Percentiles rank a stretch among this genome's conserved stretches.
phyloP scores from a whole-genome alignment of 805 yeast genomes.

The Pichia eremophila region DNA sequence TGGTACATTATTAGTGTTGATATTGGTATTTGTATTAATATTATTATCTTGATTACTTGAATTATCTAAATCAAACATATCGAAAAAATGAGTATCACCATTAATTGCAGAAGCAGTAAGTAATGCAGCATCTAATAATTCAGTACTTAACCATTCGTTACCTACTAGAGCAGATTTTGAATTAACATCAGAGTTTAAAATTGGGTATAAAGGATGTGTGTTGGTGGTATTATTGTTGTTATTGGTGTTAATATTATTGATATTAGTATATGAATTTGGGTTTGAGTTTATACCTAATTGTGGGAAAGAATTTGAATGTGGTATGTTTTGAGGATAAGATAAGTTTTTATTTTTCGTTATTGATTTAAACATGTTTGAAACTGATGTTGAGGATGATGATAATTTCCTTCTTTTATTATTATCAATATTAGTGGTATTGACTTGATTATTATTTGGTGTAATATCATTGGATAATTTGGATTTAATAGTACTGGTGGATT shows the following conservation, averaged over 20 bases:
- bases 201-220: too few species aligned
- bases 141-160: constrained; percentile 63
- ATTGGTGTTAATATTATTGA: not conserved
- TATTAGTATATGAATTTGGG: too few species aligned
- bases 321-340: constrained; percentile 1
- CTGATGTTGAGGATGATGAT: too few species aligned
- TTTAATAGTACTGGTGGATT: not conserved
- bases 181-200: constrained; percentile 1
- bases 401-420: not conserved
- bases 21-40: not conserved
- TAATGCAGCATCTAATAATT: constrained; percentile 61
- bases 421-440: not conserved
- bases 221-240: not conserved
- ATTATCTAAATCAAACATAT: constrained; percentile 33
- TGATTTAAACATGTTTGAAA: not conserved
- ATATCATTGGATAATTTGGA: not conserved
- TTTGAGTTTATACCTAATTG: too few species aligned
- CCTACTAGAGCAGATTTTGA: constrained; percentile 20
- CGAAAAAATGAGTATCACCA: constrained; percentile 50
- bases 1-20: not conserved
- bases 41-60: constrained; percentile 3
- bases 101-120: constrained; percentile 65
- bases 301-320: not conserved
- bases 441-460: too few species aligned
- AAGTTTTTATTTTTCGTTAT: not conserved